Evolutionary conservation across 2,329 filamentous ascomycete species (phyloP), one percentile per base, ranked within the genome.

Genomic region (Chrysoporthe deuterocubensis): DNA sequence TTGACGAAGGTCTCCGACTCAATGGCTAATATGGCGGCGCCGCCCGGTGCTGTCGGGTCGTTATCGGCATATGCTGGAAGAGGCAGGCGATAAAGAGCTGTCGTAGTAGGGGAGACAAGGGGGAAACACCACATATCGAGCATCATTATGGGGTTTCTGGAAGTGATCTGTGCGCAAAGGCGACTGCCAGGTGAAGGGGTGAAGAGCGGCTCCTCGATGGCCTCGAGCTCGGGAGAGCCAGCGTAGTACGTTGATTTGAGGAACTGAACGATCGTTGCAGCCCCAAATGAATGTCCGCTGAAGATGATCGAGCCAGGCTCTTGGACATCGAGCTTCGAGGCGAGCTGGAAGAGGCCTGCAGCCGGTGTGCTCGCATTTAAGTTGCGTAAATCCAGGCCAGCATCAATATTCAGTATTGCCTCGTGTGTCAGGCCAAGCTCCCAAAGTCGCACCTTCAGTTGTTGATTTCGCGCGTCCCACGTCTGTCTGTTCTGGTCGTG

Each of bases 61-160:
- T 83, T 79, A 32, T 83, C 82, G 74, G 93, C 93, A 73, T 92
- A 93, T 21, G 83, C 85, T 0, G 93, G 93, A 37, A 96, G 80
- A 0, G 92, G 91, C n/a, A 90, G 84, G n/a, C 89, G 82, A 79
- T 87, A 89, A 0, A 96, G 85, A 71, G 89, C 86, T 11, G 83
- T 79, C 2, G 90, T 90, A 50, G 84, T 80, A 5, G 87, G 85
- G 1, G 87, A 87, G 52, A 90, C 81, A 40, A 95, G 81, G 0
- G 93, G 91, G 71, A 94, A 85, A 69, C 89, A 90, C 92, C 92
- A 96, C 79, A 93, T 89, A 74, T 97, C 93, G 11, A 96, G 85
- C 1, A 96, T 82, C 67, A 93, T 84, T 1, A 89, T 81, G 0
- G 91, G 85, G 9, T 87, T 91, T 54, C 82, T 80, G 1, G 89